Evolutionary conservation across 306 rosid genomes (phyloP), one percentile per base, ranked within the genome.

Genomic region (Dalbergia cochinchinensis): DNA sequence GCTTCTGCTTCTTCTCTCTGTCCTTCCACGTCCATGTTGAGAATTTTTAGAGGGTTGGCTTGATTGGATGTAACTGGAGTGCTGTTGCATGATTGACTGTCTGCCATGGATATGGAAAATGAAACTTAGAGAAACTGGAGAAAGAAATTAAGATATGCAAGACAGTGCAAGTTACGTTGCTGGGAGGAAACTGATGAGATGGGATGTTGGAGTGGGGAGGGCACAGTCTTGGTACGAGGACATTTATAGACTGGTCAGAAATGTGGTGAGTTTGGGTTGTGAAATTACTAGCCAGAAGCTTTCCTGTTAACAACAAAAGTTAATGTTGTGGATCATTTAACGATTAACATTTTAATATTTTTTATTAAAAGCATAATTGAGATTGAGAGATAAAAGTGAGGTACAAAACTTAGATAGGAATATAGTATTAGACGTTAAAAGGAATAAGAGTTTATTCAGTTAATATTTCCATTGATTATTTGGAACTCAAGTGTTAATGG

Each of bases 151-250:
- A 22, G 6, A 8, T 41, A 8, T 41, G 10, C 6, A 10, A 41
- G 45, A 41, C 6, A 41, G 45, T 41, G 45, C 45, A 8, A 41
- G n/a, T n/a, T n/a, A n/a, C n/a, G 5, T 41, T 41, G 45, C 10
- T 41, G 8, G 7, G 45, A 41, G 45, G 10, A 41, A 6, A 41
- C 5, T 41, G n/a, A n/a, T n/a, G n/a, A n/a, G n/a, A n/a, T n/a
- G n/a, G n/a, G 18, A 42, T 2, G 35, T 5, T 47, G 51, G 31
- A 65, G 76, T 71, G 86, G 77, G 86, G 65, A 64, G 64, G 57
- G 47, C 83, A 83, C 79, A 82, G 82, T 82, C 82, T 11, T 11
- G 3, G 34, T 10, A 33, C 6, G 41, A 41, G 45, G 9, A 41
- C 2, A 41, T 76, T 69, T 82, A 69, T 82, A 69, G 18, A 6